Base-by-base conservation (phyloP, 2,329 filamentous ascomycete species). In the Botrytis pseudocinerea region DNA sequence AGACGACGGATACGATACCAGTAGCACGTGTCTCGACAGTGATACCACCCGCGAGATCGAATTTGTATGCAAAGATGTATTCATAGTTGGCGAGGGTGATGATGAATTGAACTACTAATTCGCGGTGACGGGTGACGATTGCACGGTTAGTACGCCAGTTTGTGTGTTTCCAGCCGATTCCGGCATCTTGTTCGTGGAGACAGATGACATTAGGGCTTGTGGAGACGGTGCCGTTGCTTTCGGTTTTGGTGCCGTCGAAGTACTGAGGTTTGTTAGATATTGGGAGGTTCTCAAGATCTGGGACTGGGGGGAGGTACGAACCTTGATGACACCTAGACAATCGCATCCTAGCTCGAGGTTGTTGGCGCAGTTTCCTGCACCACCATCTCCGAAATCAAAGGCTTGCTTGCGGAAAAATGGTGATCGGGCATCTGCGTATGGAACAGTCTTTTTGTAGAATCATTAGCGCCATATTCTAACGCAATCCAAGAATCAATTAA, bases 31-130 rank as follows among this genome's bases (percentile, higher is more conserved):
- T 87, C 79, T 92, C 90, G 73, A 90, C 82, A 0, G 84, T 85
- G 76, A 92, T 85, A 18, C 87, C 88, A 14, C 88, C 91, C 0
- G 88, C 85, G 62, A 89, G 89, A 78, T 91, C 87, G 74, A 93
- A 88, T 75, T 89, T 87, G 81, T 86, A 92, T 2, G 87, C 86
- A 73, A 92, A 88, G 59, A 92, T 86, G 78, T 92, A 92, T 78
- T 92, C 90, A 82, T 93, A 92, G 82, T 93, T 92, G 32, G 88
- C 88, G 2, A 92, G 85, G 0, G 90, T 92, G 75, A 90, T 88
- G 80, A 92, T 90, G 78, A 88, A 90, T 76, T 92, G 90, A 3
- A 92, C 80, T 0, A 92, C 89, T 3, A 92, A 84, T 76, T 91
- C 87, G 0, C 90, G 86, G 73, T 86, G 84, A 12, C 91, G 84